Evolutionary conservation across 106 monocot species (phyloP).

Genomic region (Apostasia shenzhenica): DNA sequence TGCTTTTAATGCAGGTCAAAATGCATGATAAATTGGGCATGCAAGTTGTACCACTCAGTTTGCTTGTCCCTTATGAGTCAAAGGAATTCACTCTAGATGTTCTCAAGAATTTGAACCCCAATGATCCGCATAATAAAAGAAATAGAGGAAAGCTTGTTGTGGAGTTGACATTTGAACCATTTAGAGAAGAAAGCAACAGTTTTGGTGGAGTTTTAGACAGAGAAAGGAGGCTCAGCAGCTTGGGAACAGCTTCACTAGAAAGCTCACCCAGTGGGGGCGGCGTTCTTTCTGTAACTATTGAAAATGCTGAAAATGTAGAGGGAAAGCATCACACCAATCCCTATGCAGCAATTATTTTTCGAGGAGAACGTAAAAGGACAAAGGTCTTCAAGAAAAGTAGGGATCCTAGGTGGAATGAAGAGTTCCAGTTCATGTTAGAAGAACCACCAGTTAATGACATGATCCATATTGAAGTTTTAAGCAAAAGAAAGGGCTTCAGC

Average conservation of each 20-base stretch:
- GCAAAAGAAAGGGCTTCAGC: conserved; percentile 41
- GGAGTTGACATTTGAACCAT: conserved; percentile 71
- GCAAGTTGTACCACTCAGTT: conserved; percentile 70
- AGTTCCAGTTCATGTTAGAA: conserved; percentile 75
- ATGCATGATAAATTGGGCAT: conserved; percentile 89
- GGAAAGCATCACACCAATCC: conserved; percentile 77
- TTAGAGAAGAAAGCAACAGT: conserved; percentile 50
- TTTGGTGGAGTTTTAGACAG: conserved; percentile 22
- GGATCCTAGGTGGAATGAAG: conserved; percentile 78
- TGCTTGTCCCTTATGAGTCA: conserved; percentile 53
- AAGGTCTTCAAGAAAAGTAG: conserved; percentile 67
- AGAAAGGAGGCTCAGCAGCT: conserved; percentile 20
- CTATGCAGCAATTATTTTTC: conserved; percentile 54
- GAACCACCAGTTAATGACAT: conserved; percentile 58
- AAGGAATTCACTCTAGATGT: conserved; percentile 77
- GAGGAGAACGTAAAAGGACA: conserved; percentile 66
- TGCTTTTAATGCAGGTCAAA: conserved; percentile 49
- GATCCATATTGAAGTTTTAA: conserved; percentile 72
- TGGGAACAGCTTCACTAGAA: background rate
- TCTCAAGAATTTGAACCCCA: conserved; percentile 72
- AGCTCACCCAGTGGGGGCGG: conserved; percentile 26
- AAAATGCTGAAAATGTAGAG: conserved; percentile 69
- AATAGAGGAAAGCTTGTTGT: conserved; percentile 73
- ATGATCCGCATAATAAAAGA: conserved; percentile 75
- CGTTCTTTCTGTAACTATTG: conserved; percentile 52